phyloP scores from a whole-genome alignment of 805 yeast species.

The Teunomyces stri region DNA sequence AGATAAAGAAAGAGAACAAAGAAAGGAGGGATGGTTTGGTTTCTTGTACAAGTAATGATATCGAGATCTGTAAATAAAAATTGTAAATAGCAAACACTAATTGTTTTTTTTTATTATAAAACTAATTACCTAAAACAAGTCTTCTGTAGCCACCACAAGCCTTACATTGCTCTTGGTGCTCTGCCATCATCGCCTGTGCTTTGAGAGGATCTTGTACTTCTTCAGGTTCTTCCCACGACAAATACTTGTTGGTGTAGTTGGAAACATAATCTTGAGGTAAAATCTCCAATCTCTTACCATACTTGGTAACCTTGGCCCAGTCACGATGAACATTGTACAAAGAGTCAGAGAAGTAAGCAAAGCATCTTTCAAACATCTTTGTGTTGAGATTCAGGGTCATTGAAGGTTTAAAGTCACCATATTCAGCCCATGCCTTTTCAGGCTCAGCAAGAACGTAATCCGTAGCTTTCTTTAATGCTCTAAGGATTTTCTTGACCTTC shows the following conservation, averaged over 20 bases:
- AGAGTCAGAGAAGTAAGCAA: constrained; percentile 52
- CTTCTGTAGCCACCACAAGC: constrained; percentile 50
- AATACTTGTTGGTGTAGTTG: constrained; percentile 50
- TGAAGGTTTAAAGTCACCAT: constrained; percentile 46
- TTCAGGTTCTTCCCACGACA: constrained; percentile 48
- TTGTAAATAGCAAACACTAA: constrained; percentile 1
- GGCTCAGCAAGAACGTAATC: constrained; percentile 47
- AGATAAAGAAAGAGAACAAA: constrained; percentile 61
- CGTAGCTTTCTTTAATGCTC: constrained; percentile 51
- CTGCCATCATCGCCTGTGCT: constrained; percentile 47
- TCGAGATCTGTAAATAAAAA: neutral
- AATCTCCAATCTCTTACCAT: constrained; percentile 53
- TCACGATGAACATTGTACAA: constrained; percentile 54
- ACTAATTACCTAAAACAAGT: constrained; percentile 19
- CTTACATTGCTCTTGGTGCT: constrained; percentile 46
- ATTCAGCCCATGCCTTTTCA: constrained; percentile 45
- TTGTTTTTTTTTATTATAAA: neutral
- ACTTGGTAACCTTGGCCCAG: constrained; percentile 55
- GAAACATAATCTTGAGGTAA: constrained; percentile 48
- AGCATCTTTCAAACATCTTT: constrained; percentile 52
- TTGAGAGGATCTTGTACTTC: constrained; percentile 44
- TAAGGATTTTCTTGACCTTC: constrained; percentile 44
- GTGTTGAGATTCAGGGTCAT: constrained; percentile 39
- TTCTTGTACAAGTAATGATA: constrained; percentile 47
- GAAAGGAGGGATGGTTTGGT: constrained; percentile 59